Conservation (phyloP, 140 eudicot species). For the Anethum foeniculum region DNA sequence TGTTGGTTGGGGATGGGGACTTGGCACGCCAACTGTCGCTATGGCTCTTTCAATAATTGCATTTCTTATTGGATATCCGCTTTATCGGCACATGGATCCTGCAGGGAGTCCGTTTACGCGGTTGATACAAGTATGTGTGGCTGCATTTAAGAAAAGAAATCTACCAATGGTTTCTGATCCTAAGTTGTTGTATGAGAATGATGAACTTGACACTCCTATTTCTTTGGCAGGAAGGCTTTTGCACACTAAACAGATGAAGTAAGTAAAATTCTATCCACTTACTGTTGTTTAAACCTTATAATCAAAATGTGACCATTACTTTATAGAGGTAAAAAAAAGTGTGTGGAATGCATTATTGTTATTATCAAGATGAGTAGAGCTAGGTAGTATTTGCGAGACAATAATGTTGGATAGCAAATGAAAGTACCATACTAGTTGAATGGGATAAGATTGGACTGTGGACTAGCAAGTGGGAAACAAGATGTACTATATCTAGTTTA, state of each 20-base stretch:
- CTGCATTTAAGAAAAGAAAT: constrained; percentile 78
- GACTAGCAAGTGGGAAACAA: neutral
- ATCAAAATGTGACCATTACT: neutral
- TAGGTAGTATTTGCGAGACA: neutral
- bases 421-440: neutral
- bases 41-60: constrained; percentile 58
- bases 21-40: constrained; percentile 68
- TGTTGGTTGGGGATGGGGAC: constrained; percentile 93
- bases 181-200: constrained; percentile 57
- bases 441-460: neutral
- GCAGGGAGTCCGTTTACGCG: constrained; percentile 98
- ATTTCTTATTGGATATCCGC: constrained; percentile 69
- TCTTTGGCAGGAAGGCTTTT: constrained; percentile 71
- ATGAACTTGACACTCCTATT: constrained; percentile 69
- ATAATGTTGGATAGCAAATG: too few species aligned
- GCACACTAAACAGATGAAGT: constrained; percentile 70
- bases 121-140: constrained; percentile 75
- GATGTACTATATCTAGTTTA: neutral
- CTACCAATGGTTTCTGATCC: constrained; percentile 52
- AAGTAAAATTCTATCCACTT: constrained; percentile 8
- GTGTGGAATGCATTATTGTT: neutral
- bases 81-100: constrained; percentile 74
- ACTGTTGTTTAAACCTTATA: neutral
- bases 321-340: neutral
- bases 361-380: neutral